Conservation (phyloP, 2,329 filamentous ascomycete species). For the Fusarium goolgardi region DNA sequence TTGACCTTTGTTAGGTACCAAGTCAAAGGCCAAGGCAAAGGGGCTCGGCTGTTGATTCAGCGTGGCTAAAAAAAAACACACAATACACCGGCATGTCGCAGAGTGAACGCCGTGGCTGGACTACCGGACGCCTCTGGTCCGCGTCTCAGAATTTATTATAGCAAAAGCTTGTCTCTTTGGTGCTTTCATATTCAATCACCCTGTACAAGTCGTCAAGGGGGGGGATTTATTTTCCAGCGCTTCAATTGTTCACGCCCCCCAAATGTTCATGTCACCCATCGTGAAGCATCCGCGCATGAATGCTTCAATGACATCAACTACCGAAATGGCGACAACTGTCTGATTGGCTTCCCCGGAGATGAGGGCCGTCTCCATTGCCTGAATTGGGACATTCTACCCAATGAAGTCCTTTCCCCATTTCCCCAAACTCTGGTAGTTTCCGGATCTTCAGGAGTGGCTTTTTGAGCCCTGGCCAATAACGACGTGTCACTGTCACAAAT, state of each 20-base stretch:
- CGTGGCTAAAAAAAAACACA: background rate
- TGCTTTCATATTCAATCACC: background rate
- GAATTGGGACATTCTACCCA: slow-evolving; percentile 19
- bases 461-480: slow-evolving; percentile 30
- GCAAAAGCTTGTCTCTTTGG: slow-evolving; percentile 28
- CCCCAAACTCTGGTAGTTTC: slow-evolving; percentile 43
- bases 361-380: slow-evolving; percentile 8
- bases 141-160: slow-evolving; percentile 5
- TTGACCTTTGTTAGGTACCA: background rate
- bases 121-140: slow-evolving; percentile 19
- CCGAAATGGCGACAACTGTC: slow-evolving; percentile 13
- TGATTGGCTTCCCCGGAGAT: slow-evolving; percentile 28
- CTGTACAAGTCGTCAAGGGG: background rate
- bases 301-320: slow-evolving; percentile 24
- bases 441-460: slow-evolving; percentile 46
- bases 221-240: background rate
- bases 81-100: slow-evolving; percentile 29
- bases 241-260: background rate
- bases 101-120: slow-evolving; percentile 31
- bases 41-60: slow-evolving; percentile 10
- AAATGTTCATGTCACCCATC: background rate
- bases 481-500: slow-evolving; percentile 1
- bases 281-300: background rate
- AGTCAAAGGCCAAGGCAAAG: background rate
- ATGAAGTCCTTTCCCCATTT: slow-evolving; percentile 22